These are phyloP conservation scores for Dichotomopilus funicola DNA, from an alignment of 2,329 filamentous ascomycete species.

Conservation along the genomic window DNA sequence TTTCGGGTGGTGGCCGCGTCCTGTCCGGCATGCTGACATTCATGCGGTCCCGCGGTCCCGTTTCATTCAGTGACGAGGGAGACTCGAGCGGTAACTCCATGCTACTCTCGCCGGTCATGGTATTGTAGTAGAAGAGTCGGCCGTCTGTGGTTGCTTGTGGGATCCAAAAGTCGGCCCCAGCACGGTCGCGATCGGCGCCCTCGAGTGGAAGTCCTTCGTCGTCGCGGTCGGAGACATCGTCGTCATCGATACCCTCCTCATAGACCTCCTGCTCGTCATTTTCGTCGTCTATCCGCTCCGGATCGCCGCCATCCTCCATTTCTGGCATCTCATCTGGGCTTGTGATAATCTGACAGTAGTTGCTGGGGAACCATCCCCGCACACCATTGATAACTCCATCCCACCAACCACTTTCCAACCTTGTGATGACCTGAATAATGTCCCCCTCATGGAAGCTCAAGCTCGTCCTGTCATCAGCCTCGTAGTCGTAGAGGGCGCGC, in stretches of 20 bases:
- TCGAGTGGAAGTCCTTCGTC: conserved; percentile 60
- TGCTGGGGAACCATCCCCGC: conserved; percentile 98
- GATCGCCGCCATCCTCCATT: conserved; percentile 46
- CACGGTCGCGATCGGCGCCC: conserved; percentile 60
- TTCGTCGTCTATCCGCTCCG: conserved; percentile 55
- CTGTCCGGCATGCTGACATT: conserved; percentile 85
- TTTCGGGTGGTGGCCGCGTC: conserved; percentile 80
- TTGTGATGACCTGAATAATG: conserved; percentile 96
- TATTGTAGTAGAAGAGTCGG: conserved; percentile 95
- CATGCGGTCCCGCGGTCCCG: conserved; percentile 79
- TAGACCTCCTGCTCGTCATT: conserved; percentile 63
- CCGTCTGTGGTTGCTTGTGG: conserved; percentile 93
- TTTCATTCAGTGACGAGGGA: conserved; percentile 71
- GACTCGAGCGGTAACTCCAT: conserved; percentile 94
- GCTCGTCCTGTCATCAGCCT: conserved; percentile 93
- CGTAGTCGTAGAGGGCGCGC: conserved; percentile 93
- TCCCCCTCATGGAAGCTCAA: conserved; percentile 95
- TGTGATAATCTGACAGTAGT: conserved; percentile 87
- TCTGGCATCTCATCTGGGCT: conserved; percentile 67
- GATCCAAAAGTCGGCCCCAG: conserved; percentile 95
- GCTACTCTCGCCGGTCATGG: conserved; percentile 87
- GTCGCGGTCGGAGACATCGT: conserved; percentile 54
- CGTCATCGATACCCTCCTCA: conserved; percentile 61
- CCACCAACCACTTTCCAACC: conserved; percentile 98
- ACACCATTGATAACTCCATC: conserved; percentile 96